Evolutionary conservation across 139 green algal species (phyloP), one percentile per base, ranked within the genome.

Genomic region (Raphidocelis subcapitata): DNA sequence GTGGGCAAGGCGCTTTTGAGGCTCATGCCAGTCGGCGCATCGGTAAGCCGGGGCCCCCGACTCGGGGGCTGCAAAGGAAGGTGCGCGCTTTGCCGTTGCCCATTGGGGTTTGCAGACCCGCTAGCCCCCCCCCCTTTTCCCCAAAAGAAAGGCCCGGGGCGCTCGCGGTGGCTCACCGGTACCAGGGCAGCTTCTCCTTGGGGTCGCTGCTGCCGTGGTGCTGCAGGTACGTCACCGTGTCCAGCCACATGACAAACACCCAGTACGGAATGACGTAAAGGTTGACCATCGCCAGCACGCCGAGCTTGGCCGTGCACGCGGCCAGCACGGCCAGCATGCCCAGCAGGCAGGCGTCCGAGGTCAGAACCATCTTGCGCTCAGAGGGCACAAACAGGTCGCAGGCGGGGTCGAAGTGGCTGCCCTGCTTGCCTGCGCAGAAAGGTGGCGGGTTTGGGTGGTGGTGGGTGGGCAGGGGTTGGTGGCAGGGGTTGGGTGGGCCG

Each of bases 161-260:
- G n/a, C n/a, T n/a, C n/a, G n/a, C n/a, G n/a, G n/a, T n/a, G n/a
- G n/a, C n/a, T 49, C 66, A 72, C 66, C 90, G 74, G 88, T 96
- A 98, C 93, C 93, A 98, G 44, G 93, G 93, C 71, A 98, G 81
- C 82, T 94, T 85, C 75, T 93, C 85, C 3, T 88, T 76, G 12
- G 72, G 33, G 69, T 97, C 87, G 55, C 77, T 59, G 26, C 80
- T 75, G 59, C 93, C 93, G 73, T 97, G 93, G 80, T 97, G 93
- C 82, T 97, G 93, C 75, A 98, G 85, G 82, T 98, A 98, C 8
- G 94, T 98, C 16, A 98, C 94, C 14, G 91, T 76, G 76, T 98
- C 94, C 52, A 98, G 90, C 94, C 94, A 98, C 55, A 98, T 66
- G 28, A 98, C 89, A 69, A 89, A 90, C 44, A 97, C 36, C 76